Evolutionary conservation across 2,329 filamentous ascomycete genomes (phyloP).

Genomic region (Botrytis fragariae): DNA sequence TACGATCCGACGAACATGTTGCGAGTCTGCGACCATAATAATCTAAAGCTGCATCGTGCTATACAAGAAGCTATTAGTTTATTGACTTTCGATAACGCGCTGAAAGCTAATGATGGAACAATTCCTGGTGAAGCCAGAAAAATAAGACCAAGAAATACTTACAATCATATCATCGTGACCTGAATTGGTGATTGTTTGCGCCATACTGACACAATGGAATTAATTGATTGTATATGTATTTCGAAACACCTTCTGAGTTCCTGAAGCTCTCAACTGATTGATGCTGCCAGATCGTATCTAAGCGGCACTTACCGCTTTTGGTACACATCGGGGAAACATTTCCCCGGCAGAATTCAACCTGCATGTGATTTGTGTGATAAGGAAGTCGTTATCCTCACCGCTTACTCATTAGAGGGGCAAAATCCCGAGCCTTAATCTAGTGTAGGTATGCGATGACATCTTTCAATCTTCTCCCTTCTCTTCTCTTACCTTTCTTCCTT

Average conservation of each 20-base stretch:
- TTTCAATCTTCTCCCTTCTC: neutral
- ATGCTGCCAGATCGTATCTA: constrained; percentile 20
- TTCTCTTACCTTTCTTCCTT: neutral
- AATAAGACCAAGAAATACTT: constrained; percentile 38
- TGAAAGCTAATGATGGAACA: neutral
- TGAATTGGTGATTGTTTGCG: constrained; percentile 79
- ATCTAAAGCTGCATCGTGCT: constrained; percentile 98
- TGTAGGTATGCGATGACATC: neutral
- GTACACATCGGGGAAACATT: neutral
- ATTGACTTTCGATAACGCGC: neutral
- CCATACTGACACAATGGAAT: constrained; percentile 44
- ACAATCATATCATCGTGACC: constrained; percentile 99
- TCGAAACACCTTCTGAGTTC: neutral
- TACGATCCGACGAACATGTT: constrained; percentile 96
- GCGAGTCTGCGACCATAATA: constrained; percentile 96
- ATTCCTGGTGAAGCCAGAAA: neutral
- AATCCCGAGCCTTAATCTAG: neutral
- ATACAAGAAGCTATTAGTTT: constrained; percentile 16
- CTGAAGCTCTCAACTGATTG: constrained; percentile 1
- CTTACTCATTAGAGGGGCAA: neutral
- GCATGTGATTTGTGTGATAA: neutral
- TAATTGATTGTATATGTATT: constrained; percentile 13
- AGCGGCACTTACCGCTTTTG: constrained; percentile 16
- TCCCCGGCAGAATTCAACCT: neutral
- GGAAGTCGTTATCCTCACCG: neutral